Base-by-base conservation (phyloP, 345 rosid species). In the Stellera chamaejasme region DNA sequence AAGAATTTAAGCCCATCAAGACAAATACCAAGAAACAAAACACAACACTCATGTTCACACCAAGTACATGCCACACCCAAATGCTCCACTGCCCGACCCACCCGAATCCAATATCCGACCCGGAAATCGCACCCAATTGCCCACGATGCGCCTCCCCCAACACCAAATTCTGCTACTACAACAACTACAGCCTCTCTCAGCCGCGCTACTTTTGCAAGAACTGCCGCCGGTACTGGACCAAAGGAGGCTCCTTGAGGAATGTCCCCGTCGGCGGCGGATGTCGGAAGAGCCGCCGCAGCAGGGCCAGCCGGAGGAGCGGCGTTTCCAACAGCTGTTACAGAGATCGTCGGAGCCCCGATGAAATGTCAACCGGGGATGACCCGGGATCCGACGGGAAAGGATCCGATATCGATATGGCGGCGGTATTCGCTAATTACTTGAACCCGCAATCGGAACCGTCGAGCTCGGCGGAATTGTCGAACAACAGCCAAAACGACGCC, bases 151-250 rank as follows among this genome's bases (percentile, higher is more conserved):
- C 90, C 15, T 90, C 97, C 26, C 13, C 94, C 41, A 79, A 87
- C 77, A 90, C 97, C 59, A 90, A 87, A 62, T 90, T 87, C 67
- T 90, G 96, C 68, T 87, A 90, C 67, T 90, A 84, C 84, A 90
- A 90, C 62, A 87, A 87, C 81, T 90, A 90, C 42, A 89, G 97
- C 78, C 65, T 90, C 74, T 80, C 92, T 1, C 97, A 90, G 83
- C 97, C 95, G 4, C 71, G 95, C 39, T 87, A 87, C 77, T 84
- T 87, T 53, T 87, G 97, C 60, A 90, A 90, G 60, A 80, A 75
- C 43, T 90, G 97, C 50, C 68, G 95, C 23, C 62, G 97, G 69
- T 87, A 90, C 52, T 90, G 97, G 95, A 90, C 97, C 16, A 84
- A 82, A 70, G 97, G 97, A 0, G 97, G 97, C 12, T 80, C 97